Base-by-base conservation (phyloP, 352 stramenopile genomes). In the Pythium plurisporium region DNA sequence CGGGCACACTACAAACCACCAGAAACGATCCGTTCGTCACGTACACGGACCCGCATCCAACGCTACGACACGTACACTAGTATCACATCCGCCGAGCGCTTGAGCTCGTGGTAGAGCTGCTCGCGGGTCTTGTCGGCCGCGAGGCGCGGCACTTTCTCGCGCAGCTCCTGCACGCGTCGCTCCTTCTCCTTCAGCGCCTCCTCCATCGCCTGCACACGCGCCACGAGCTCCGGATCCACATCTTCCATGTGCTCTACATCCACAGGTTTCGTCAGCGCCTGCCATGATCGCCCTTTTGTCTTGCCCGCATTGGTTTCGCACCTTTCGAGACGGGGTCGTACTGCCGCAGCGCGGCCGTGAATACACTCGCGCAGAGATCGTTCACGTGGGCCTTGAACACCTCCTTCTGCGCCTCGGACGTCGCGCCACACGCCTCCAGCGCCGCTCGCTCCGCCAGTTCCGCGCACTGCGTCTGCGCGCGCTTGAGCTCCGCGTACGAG, bases 301-400 rank as follows among this genome's bases (percentile, higher is more conserved):
- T 34, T 15, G 26, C 44, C 3, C 34, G 10, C 20, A 27, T 15
- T 37, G 12, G 11, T 37, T 37, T 8, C 31, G 34, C 17, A 88
- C 80, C 69, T 73, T 87, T 83, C 25, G 65, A 72, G 38, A 78
- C 64, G 11, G 81, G 81, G 43, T 91, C 75, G 49, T 91, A 89
- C 58, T 89, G 85, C 42, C 79, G 67, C 53, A 88, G 46, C 14
- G 79, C 75, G 2, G 73, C 69, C 3, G 76, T 75, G 53, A 91
- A 91, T 2, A 91, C 64, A 34, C 79, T 88, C 38, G 81, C 81
- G 51, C 81, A 91, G 38, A 89, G 56, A 29, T 89, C 81, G 30
- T 70, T 86, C 51, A 89, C 79, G 48, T 91, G 81, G 14, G 81
- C 81, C 31, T 72, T 77, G 49, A 89, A 89, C 26, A 91, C 82